phyloP scores from a whole-genome alignment of 805 yeast genomes.

The Saccharomyces mikatae region DNA sequence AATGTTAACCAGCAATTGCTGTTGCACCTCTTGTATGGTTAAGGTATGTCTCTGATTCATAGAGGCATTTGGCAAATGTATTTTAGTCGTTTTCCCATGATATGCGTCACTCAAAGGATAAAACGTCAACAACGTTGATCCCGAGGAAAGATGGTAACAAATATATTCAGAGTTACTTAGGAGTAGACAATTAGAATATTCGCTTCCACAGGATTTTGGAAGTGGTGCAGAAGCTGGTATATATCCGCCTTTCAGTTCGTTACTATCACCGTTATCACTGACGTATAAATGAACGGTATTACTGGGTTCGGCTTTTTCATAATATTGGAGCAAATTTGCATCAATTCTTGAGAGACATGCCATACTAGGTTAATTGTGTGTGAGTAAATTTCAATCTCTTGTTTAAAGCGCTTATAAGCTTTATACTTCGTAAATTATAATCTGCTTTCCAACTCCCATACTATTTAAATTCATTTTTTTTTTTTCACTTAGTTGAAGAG shows the following conservation, averaged over 20 bases:
- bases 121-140: conserved; percentile 15
- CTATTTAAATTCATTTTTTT: background rate
- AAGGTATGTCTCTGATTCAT: conserved; percentile 22
- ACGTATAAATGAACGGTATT: conserved; percentile 15
- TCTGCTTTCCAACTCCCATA: background rate
- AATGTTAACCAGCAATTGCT: conserved; percentile 13
- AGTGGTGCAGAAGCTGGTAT: background rate
- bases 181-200: conserved; percentile 17
- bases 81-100: conserved; percentile 16
- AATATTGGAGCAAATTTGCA: conserved; percentile 18
- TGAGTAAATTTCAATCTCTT: background rate
- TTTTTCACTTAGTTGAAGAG: background rate
- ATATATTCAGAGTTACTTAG: conserved; percentile 15
- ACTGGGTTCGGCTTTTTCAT: conserved; percentile 5
- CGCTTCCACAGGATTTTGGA: conserved; percentile 8
- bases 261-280: conserved; percentile 3
- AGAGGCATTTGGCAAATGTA: conserved; percentile 20
- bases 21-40: conserved; percentile 6
- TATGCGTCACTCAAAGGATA: conserved; percentile 17
- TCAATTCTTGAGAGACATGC: conserved; percentile 22
- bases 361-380: background rate
- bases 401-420: background rate
- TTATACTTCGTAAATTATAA: background rate
- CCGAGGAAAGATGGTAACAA: conserved; percentile 22
- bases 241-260: background rate